Conservation (phyloP, 768 basidiomycete species). For the Pleurotus tuoliensis region DNA sequence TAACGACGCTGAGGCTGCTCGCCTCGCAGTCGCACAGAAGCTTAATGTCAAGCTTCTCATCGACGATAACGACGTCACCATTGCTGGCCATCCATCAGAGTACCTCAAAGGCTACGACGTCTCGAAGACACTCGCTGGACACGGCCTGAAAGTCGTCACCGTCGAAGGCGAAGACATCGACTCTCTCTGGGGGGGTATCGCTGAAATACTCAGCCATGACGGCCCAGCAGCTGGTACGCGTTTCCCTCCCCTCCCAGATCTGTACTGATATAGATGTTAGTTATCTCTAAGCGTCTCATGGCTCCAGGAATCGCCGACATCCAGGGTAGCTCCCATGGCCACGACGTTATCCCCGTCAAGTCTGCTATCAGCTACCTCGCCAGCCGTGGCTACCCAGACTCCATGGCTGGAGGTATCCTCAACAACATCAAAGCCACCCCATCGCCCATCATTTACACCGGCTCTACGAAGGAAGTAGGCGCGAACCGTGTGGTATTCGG, state of each 20-base stretch:
- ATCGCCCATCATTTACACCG: constrained; percentile 58
- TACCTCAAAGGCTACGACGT: constrained; percentile 80
- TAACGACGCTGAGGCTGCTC: constrained; percentile 86
- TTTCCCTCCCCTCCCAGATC: neutral
- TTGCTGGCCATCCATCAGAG: constrained; percentile 85
- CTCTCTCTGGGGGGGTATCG: constrained; percentile 66
- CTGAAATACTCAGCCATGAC: constrained; percentile 48
- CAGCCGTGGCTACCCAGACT: constrained; percentile 53
- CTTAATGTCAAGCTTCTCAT: constrained; percentile 85
- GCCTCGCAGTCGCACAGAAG: constrained; percentile 78
- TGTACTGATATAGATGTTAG: constrained; percentile 26
- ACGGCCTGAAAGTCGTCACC: constrained; percentile 73
- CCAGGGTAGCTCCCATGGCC: constrained; percentile 75
- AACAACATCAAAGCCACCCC: constrained; percentile 56
- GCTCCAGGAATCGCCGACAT: constrained; percentile 70
- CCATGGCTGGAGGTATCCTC: constrained; percentile 46
- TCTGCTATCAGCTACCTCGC: constrained; percentile 73
- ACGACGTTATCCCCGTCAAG: constrained; percentile 84
- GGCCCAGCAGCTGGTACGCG: constrained; percentile 74
- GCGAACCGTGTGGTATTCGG: constrained; percentile 85
- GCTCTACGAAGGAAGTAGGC: constrained; percentile 68
- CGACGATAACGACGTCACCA: constrained; percentile 90
- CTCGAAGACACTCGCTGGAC: constrained; percentile 69
- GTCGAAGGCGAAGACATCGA: constrained; percentile 81
- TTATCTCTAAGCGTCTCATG: constrained; percentile 68